phyloP scores from a whole-genome alignment of 192 early-diverging fungal genomes.

The Podila clonocystis region DNA sequence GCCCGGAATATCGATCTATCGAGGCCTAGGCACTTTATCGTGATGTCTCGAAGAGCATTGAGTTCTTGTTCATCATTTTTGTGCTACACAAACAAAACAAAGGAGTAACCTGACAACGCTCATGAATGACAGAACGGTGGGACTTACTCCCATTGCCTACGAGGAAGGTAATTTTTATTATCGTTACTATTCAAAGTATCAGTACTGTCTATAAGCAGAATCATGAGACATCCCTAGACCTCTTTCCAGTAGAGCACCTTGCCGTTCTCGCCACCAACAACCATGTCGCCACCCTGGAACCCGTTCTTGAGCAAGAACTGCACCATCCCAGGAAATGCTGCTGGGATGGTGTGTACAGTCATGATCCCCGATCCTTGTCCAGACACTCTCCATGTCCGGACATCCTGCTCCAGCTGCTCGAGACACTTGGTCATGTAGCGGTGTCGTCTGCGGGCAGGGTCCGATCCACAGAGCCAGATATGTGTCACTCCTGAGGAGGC shows the following conservation, averaged over 20 bases:
- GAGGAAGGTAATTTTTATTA: too few relatives aligned
- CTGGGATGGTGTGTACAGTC: slow-evolving; percentile 37
- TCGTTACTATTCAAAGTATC: too few relatives aligned
- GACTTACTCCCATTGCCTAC: too few relatives aligned
- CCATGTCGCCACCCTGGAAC: slow-evolving; percentile 26
- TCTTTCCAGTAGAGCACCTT: slow-evolving; percentile 45
- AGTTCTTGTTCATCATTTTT: too few relatives aligned
- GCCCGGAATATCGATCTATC: too few relatives aligned
- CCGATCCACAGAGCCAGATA: slow-evolving; percentile 50
- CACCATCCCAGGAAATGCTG: slow-evolving; percentile 46
- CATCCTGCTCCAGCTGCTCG: slow-evolving; percentile 27
- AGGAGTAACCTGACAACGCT: too few relatives aligned
- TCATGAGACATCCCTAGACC: too few relatives aligned
- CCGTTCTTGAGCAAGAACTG: slow-evolving; percentile 40
- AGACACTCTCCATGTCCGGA: slow-evolving; percentile 22
- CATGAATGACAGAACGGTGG: too few relatives aligned
- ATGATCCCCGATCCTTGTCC: slow-evolving; percentile 42
- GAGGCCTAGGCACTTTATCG: too few relatives aligned
- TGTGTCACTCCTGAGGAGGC: slow-evolving; percentile 25
- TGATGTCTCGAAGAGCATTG: too few relatives aligned
- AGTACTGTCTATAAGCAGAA: too few relatives aligned
- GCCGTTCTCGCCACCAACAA: slow-evolving; percentile 23
- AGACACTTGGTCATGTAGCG: slow-evolving; percentile 26
- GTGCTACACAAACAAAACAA: too few relatives aligned
- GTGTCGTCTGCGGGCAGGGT: slow-evolving; percentile 33